Conservation (phyloP, 208 protist species). For the Trypanosoma rangeli region DNA sequence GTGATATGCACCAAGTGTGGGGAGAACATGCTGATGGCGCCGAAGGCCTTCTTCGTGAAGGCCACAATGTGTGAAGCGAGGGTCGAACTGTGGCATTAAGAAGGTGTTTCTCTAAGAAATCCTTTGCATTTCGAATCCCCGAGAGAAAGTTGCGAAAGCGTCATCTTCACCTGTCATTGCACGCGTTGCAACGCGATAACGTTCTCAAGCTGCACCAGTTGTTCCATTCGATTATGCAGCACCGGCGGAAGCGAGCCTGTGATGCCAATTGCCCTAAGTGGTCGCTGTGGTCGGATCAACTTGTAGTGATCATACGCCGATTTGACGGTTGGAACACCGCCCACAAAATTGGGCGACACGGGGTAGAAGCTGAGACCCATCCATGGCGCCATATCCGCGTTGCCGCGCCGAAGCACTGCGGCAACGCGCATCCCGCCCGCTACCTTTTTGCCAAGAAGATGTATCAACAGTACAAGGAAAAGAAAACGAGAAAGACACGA, state of each 20-base stretch:
- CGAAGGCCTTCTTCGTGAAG: slow-evolving; percentile 84
- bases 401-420: slow-evolving; percentile 48
- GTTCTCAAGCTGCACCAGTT: slow-evolving; percentile 85
- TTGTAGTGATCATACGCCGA: slow-evolving; percentile 75
- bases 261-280: slow-evolving; percentile 71
- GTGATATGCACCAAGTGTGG: slow-evolving; percentile 76
- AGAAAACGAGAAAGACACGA: background rate
- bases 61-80: slow-evolving; percentile 86
- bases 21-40: slow-evolving; percentile 76
- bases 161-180: slow-evolving; percentile 82
- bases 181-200: slow-evolving; percentile 78
- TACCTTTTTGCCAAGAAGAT: background rate
- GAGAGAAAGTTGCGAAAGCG: slow-evolving; percentile 80
- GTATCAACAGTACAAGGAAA: background rate
- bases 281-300: slow-evolving; percentile 55
- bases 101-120: slow-evolving; percentile 84
- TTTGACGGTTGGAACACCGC: slow-evolving; percentile 51
- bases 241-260: slow-evolving; percentile 68
- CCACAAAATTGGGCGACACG: slow-evolving; percentile 53
- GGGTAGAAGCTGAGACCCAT: slow-evolving; percentile 82
- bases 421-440: slow-evolving; percentile 25
- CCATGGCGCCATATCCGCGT: slow-evolving; percentile 65
- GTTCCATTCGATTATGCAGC: slow-evolving; percentile 82
- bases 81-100: slow-evolving; percentile 72
- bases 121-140: slow-evolving; percentile 84